These are phyloP conservation scores for Westerdykella aurantiaca DNA, from an alignment of 2,329 filamentous ascomycete genomes.

Conservation along the genomic window DNA sequence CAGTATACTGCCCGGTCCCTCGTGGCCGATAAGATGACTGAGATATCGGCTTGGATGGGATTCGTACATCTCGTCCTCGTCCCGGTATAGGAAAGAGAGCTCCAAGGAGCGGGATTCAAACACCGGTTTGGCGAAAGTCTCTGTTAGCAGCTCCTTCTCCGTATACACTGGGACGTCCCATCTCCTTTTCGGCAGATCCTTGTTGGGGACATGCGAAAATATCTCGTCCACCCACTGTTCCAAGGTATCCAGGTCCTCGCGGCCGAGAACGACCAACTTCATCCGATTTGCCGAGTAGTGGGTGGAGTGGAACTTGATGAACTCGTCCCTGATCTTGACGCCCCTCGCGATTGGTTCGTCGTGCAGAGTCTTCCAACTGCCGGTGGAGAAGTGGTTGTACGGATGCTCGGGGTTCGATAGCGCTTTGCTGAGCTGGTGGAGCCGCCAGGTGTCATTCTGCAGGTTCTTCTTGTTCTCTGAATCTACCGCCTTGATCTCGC, in stretches of 20 bases:
- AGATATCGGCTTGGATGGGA: slow-evolving; percentile 80
- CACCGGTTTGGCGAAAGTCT: slow-evolving; percentile 84
- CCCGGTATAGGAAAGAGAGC: slow-evolving; percentile 76
- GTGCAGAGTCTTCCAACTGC: slow-evolving; percentile 80
- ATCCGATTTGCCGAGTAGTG: slow-evolving; percentile 92
- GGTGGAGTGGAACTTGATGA: slow-evolving; percentile 83
- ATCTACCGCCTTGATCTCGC: slow-evolving; percentile 82
- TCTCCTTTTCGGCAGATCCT: slow-evolving; percentile 63
- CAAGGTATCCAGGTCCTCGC: slow-evolving; percentile 73
- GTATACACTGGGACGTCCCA: slow-evolving; percentile 62
- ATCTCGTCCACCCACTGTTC: slow-evolving; percentile 79
- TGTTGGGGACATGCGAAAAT: slow-evolving; percentile 76
- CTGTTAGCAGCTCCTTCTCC: slow-evolving; percentile 57
- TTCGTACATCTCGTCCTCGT: slow-evolving; percentile 74
- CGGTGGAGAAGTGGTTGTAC: slow-evolving; percentile 86
- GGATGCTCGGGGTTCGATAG: slow-evolving; percentile 84
- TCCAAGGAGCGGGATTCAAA: slow-evolving; percentile 79
- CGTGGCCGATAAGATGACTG: slow-evolving; percentile 83
- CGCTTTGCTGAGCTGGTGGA: slow-evolving; percentile 82
- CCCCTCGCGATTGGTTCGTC: slow-evolving; percentile 72
- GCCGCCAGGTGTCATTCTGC: slow-evolving; percentile 81
- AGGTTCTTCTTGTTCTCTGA: slow-evolving; percentile 98
- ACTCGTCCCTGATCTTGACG: slow-evolving; percentile 81
- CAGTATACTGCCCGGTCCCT: slow-evolving; percentile 87
- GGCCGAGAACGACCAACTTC: slow-evolving; percentile 82